Conservation (phyloP, 2,329 filamentous ascomycete species). For the Neocucurbitaria cava region DNA sequence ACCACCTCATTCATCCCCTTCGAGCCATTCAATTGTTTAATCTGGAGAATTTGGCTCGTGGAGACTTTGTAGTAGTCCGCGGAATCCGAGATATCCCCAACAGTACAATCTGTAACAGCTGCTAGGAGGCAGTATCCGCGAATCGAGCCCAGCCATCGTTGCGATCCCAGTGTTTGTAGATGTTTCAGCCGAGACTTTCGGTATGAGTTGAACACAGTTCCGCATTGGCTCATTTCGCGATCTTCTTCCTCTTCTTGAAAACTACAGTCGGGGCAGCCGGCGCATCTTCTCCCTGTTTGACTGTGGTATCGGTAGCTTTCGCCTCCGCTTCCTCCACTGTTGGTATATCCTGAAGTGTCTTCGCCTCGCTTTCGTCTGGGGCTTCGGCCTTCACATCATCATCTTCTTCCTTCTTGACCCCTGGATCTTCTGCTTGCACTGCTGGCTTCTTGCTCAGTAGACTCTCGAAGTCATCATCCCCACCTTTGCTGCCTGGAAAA, state of each 20-base stretch:
- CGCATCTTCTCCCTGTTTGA: slow-evolving; percentile 32
- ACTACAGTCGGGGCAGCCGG: slow-evolving; percentile 59
- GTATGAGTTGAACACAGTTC: neutral
- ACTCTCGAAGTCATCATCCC: slow-evolving; percentile 72
- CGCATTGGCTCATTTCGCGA: slow-evolving; percentile 52
- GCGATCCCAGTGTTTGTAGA: neutral
- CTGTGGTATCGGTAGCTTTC: slow-evolving; percentile 15
- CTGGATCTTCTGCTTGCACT: slow-evolving; percentile 28
- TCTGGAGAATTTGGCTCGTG: neutral
- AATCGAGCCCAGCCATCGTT: neutral
- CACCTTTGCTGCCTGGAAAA: slow-evolving; percentile 53
- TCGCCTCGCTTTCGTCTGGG: slow-evolving; percentile 22
- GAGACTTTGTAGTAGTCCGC: no score
- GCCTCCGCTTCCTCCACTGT: slow-evolving; percentile 36
- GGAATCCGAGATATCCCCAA: neutral
- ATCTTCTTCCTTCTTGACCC: slow-evolving; percentile 49
- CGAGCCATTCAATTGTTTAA: neutral
- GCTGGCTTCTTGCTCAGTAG: slow-evolving; percentile 52
- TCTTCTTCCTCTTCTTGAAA: slow-evolving; percentile 84
- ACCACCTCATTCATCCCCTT: neutral
- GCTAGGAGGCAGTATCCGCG: neutral
- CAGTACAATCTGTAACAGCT: neutral
- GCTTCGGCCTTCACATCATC: slow-evolving; percentile 26
- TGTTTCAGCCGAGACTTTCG: neutral
- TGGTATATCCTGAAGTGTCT: slow-evolving; percentile 32